Evolutionary conservation across 2,329 filamentous ascomycete genomes (phyloP).

Genomic region (Lachnellula subtilissima): DNA sequence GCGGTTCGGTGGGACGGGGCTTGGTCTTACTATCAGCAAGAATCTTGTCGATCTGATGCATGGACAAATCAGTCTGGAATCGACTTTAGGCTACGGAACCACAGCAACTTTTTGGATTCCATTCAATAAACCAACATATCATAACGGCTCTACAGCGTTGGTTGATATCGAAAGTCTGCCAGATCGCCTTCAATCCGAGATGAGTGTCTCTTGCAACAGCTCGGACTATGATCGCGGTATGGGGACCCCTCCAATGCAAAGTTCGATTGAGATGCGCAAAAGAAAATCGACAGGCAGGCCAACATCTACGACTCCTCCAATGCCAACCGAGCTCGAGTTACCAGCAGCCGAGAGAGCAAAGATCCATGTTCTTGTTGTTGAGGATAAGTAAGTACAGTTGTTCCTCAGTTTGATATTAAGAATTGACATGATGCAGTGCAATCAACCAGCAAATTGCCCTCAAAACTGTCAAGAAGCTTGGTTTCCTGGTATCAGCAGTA

Average conservation of each 20-base stretch:
- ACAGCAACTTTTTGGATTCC: slow-evolving; percentile 73
- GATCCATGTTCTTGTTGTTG: slow-evolving; percentile 69
- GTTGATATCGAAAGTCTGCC: slow-evolving; percentile 61
- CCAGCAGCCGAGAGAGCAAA: slow-evolving; percentile 54
- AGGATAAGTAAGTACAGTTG: slow-evolving; percentile 63
- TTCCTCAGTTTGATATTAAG: not conserved
- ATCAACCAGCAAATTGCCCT: slow-evolving; percentile 74
- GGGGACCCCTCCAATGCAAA: slow-evolving; percentile 38
- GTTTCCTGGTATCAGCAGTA: slow-evolving; percentile 64
- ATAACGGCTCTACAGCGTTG: slow-evolving; percentile 44
- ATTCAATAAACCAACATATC: slow-evolving; percentile 63
- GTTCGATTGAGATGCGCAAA: slow-evolving; percentile 7
- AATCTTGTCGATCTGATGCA: slow-evolving; percentile 76
- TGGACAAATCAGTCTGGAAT: slow-evolving; percentile 67
- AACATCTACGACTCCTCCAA: slow-evolving; percentile 24
- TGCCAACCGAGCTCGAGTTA: slow-evolving; percentile 44
- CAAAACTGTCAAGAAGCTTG: slow-evolving; percentile 68
- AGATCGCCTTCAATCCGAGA: slow-evolving; percentile 59
- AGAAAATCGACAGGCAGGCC: slow-evolving; percentile 4
- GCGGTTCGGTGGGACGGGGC: slow-evolving; percentile 72
- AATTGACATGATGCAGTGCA: slow-evolving; percentile 34
- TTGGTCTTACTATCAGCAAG: slow-evolving; percentile 77
- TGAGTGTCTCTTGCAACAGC: slow-evolving; percentile 61
- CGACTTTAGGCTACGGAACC: slow-evolving; percentile 62
- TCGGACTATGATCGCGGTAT: slow-evolving; percentile 53